phyloP scores from a whole-genome alignment of 2,329 filamentous ascomycete species.

The Hymenoscyphus fructigenus region DNA sequence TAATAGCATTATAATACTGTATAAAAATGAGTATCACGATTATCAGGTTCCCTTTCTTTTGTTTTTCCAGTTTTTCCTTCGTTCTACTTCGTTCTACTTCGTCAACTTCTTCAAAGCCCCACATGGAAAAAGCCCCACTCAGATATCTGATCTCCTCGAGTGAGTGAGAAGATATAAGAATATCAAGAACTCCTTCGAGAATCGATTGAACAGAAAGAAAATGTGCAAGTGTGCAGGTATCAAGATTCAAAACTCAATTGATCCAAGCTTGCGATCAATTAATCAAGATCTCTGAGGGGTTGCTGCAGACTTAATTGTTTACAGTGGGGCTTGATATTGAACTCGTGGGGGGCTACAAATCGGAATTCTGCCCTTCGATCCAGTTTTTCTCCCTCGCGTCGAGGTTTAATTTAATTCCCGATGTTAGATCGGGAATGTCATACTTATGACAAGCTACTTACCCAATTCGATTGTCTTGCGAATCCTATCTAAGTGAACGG shows the following conservation, averaged over 20 bases:
- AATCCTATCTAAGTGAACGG: background rate
- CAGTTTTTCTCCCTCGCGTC: too few species aligned
- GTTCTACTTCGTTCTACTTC: background rate
- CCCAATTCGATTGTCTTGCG: background rate
- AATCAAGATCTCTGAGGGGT: background rate
- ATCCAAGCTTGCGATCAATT: background rate
- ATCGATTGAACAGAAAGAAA: background rate
- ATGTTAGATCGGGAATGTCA: background rate
- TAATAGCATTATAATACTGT: background rate
- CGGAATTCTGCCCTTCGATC: background rate
- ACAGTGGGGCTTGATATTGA: slow-evolving; percentile 1
- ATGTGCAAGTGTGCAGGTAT: background rate
- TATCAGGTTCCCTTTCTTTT: background rate
- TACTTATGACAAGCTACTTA: slow-evolving; percentile 3
- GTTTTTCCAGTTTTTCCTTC: too few species aligned
- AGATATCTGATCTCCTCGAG: background rate
- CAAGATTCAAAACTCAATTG: background rate
- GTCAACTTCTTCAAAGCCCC: background rate
- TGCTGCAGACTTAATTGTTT: background rate
- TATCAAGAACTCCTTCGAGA: background rate
- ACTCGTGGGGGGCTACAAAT: background rate
- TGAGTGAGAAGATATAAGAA: background rate
- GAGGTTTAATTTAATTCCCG: background rate
- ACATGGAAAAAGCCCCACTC: background rate
- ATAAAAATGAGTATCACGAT: background rate